Base-by-base conservation (phyloP, 2,329 filamentous ascomycete species). In the Talaromyces rugulosus region DNA sequence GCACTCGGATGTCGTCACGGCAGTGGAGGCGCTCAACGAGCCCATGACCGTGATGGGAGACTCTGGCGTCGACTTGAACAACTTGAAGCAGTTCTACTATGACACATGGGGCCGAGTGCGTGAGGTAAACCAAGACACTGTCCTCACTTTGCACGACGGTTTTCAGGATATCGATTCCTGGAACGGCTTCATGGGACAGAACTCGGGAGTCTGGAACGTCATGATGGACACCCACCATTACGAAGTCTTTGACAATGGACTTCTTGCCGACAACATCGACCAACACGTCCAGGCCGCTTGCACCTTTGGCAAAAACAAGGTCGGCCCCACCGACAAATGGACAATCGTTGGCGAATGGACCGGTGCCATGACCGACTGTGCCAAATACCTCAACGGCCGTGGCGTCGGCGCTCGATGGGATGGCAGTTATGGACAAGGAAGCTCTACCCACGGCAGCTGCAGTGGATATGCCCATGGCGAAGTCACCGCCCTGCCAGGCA, bases 151-250 rank as follows among this genome's bases (percentile, higher is more conserved):
- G 33, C 82, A 85, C 52, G 78, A 80, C 56, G 78, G 76, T 0
- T 80, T 80, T 63, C 56, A 68, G 30, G 67, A 77, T 1, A 80
- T 84, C 0, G 79, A 74, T 52, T 78, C 77, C 6, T 90, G 85
- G 83, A 89, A 89, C 67, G 83, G 80, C 5, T 86, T 85, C 72
- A 78, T 88, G 67, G 83, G 79, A 2, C 76, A 78, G 1, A 77
- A 75, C 23, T 69, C 72, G 31, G 76, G 74, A 9, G 73, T 75
- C 62, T 71, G 71, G 55, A 82, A 84, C 54, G 82, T 88, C 47
- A 82, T 84, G 53, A 74, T 90, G 64, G 88, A 90, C 69, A 86
- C 87, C 62, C 88, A 90, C 70, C 85, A 89, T 69, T 90, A 90
- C 70, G 84, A 89, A 70, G 80, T 87, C 62, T 89, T 89, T 74